phyloP scores from a whole-genome alignment of 2,329 filamentous ascomycete species.

The Phyllosticta paracitricarpa region DNA sequence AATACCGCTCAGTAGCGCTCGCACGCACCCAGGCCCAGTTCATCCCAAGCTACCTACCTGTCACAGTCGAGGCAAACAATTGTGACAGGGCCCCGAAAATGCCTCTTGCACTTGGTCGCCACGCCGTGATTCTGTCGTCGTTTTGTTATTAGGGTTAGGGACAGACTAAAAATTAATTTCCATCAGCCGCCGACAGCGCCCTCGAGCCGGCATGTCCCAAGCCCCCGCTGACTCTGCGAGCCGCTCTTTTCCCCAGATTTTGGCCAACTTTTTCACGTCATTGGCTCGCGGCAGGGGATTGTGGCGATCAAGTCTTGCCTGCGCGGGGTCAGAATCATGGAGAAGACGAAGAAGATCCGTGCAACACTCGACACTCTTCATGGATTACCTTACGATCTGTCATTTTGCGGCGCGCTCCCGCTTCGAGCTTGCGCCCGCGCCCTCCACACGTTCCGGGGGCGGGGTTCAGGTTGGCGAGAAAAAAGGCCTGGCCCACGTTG shows the following conservation, averaged over 20 bases:
- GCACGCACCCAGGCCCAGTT: no score
- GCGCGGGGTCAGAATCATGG: not conserved
- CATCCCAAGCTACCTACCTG: no score
- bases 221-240: not conserved
- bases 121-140: not conserved
- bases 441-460: not conserved
- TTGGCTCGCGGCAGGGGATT: not conserved
- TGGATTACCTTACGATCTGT: not conserved
- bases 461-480: not conserved
- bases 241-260: not conserved
- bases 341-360: not conserved
- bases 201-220: not conserved
- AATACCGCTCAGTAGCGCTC: no score
- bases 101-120: not conserved
- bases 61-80: not conserved
- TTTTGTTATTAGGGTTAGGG: not conserved
- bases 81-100: not conserved
- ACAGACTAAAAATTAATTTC: not conserved
- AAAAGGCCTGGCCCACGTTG: not conserved
- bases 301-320: not conserved
- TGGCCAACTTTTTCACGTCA: not conserved
- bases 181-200: constrained; percentile 4
- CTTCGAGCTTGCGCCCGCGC: not conserved
- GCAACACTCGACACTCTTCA: not conserved
- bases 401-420: constrained; percentile 1